Percentiles rank a stretch among this genome's conserved stretches.
These are phyloP conservation scores for Calamus simplicifolius DNA, from an alignment of 176 grass and related monocot species.

Conservation along the genomic window DNA sequence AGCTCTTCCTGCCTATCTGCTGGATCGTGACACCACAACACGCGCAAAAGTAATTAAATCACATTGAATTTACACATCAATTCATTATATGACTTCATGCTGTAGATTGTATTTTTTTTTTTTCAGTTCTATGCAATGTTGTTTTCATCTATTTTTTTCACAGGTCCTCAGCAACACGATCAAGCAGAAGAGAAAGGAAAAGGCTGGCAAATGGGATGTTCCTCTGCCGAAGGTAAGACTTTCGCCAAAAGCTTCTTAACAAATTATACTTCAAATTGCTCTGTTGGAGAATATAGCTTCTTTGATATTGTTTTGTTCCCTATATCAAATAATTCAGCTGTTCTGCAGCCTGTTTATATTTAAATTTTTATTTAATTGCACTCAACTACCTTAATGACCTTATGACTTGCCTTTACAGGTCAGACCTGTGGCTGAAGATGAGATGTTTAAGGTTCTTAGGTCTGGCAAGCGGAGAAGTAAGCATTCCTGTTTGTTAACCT, in stretches of 20 bases:
- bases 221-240: conserved; percentile 72
- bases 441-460: conserved; percentile 75
- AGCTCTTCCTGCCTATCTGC: conserved; percentile 66
- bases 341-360: too few species aligned
- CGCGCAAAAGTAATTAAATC: conserved; percentile 53
- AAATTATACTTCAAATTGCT: background rate
- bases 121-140: conserved; percentile 1
- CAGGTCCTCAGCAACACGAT: conserved; percentile 92
- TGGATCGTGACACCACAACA: conserved; percentile 72
- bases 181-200: conserved; percentile 88
- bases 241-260: conserved; percentile 2
- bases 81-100: too few species aligned
- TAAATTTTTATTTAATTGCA: too few species aligned
- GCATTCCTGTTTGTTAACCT: conserved; percentile 2
- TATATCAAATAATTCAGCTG: too few species aligned
- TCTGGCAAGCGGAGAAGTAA: conserved; percentile 84
- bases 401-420: conserved; percentile 30
- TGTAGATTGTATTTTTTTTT: background rate
- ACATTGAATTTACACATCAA: background rate
- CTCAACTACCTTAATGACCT: too few species aligned
- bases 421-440: conserved; percentile 74
- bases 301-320: too few species aligned
- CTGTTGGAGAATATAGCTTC: too few species aligned
- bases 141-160: background rate
- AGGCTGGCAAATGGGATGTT: conserved; percentile 89